Base-by-base conservation (phyloP, 345 rosid genomes). In the Gossypium stocksii region DNA sequence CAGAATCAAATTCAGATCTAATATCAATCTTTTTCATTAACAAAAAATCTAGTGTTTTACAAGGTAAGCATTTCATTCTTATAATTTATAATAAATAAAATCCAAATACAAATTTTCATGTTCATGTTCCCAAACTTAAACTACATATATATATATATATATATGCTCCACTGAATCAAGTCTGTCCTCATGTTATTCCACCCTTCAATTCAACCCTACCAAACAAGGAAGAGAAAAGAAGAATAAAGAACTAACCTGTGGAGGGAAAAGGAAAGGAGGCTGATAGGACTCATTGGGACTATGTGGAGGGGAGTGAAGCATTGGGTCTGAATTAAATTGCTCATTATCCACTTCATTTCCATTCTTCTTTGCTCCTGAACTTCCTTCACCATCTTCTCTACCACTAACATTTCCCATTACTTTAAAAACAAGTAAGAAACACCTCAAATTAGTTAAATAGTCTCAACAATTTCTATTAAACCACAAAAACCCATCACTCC, bases 361-460 rank as follows among this genome's bases (percentile, higher is more conserved):
- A 25, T 67, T 52, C 19, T 23, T 66, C 62, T 77, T 66, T 52
- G 46, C 78, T 56, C 82, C 83, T 38, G 85, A 80, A 14, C 65
- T n/a, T 22, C 87, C 83, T 78, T 79, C 88, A 70, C 80, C 91
- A 77, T 79, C 86, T 66, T 58, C 70, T 81, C 81, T 82, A 19
- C 85, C 83, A 81, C 82, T 77, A 82, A 77, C 93, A 86, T 89
- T 87, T 77, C 93, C 93, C 93, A 89, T 87, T 74, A 80, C 88
- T 41, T 80, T 58, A 60, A 72, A 81, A 74, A 22, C 48, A 75
- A 69, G 74, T 64, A 23, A 54, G 72, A 54, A 27, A 58, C 72
- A 78, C 14, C 38, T 51, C 75, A 34, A 70, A 77, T 84, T 82
- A 62, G 62, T 59, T 72, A 41, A 63, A 60, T 52, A 73, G 73